A percentile compares a stretch with the other conserved stretches of the same genome.
Conservation (phyloP, 1,284 basidiomycete species). For the Macrocystidia cucumis region DNA sequence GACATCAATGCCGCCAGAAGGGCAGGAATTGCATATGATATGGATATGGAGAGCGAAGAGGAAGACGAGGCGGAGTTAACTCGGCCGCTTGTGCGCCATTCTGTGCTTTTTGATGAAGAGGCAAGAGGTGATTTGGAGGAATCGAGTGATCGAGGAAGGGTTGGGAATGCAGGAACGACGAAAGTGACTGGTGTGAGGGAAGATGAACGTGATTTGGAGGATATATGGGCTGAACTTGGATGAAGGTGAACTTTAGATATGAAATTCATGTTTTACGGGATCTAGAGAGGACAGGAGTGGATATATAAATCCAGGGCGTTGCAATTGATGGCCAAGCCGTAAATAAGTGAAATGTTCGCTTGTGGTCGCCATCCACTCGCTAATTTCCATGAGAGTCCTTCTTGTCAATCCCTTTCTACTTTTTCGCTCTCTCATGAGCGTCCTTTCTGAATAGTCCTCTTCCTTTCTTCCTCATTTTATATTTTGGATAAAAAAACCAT, state of each 20-base stretch:
- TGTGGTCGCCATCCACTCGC: constrained; percentile 2
- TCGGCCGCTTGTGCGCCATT: constrained; percentile 45
- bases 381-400: constrained; percentile 9
- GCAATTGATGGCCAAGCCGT: constrained; percentile 2
- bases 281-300: not conserved
- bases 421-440: not conserved
- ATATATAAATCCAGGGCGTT: not conserved
- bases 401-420: too few relatives aligned
- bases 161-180: constrained; percentile 34
- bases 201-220: constrained; percentile 57
- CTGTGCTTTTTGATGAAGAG: constrained; percentile 49
- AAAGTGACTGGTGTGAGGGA: too few relatives aligned
- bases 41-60: constrained; percentile 66
- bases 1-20: constrained; percentile 73
- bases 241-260: too few relatives aligned
- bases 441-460: not conserved
- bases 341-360: too few relatives aligned
- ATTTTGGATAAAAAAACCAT: constrained; percentile 2
- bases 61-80: constrained; percentile 48
- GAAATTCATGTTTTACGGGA: too few relatives aligned
- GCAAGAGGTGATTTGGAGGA: constrained; percentile 27
- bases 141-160: constrained; percentile 49
- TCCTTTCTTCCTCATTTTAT: too few relatives aligned
- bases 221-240: constrained; percentile 68
- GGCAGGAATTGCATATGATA: constrained; percentile 64